Evolutionary conservation across 1,284 basidiomycete genomes (phyloP).

Genomic region (Irpex sp.): DNA sequence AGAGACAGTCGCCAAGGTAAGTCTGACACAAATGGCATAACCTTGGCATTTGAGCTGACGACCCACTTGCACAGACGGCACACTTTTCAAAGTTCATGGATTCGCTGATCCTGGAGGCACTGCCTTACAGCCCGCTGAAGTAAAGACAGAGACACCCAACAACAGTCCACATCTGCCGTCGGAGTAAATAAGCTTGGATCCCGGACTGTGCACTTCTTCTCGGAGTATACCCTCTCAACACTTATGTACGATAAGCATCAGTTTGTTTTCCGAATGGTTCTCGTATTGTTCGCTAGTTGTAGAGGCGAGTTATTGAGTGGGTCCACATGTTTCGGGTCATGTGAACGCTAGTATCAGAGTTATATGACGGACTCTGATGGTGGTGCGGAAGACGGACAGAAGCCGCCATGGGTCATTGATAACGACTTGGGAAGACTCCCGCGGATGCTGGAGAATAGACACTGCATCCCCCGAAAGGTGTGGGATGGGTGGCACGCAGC

Average conservation of each 20-base stretch:
- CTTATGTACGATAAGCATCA: conserved; percentile 1
- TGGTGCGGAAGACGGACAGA: too few species aligned
- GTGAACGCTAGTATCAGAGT: too few species aligned
- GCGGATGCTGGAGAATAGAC: too few species aligned
- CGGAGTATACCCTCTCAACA: not conserved
- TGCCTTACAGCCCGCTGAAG: conserved; percentile 80
- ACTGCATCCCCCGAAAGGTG: too few species aligned
- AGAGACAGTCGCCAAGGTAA: conserved; percentile 87
- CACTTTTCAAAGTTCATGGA: conserved; percentile 79
- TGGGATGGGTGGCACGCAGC: too few species aligned
- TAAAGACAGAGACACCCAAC: conserved; percentile 25
- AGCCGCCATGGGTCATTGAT: too few species aligned
- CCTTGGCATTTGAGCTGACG: not conserved
- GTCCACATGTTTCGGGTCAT: not conserved
- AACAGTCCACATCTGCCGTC: not conserved
- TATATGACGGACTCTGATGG: too few species aligned
- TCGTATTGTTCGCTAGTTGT: not conserved
- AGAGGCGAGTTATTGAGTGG: not conserved
- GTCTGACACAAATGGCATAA: conserved; percentile 13
- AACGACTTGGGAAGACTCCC: too few species aligned
- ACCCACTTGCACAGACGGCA: conserved; percentile 52
- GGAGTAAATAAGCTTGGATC: not conserved
- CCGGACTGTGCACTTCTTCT: not conserved
- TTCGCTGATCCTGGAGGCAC: conserved; percentile 67
- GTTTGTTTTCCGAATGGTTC: not conserved